Conservation (phyloP, 2,329 filamentous ascomycete genomes). For the Talaromyces sp. region DNA sequence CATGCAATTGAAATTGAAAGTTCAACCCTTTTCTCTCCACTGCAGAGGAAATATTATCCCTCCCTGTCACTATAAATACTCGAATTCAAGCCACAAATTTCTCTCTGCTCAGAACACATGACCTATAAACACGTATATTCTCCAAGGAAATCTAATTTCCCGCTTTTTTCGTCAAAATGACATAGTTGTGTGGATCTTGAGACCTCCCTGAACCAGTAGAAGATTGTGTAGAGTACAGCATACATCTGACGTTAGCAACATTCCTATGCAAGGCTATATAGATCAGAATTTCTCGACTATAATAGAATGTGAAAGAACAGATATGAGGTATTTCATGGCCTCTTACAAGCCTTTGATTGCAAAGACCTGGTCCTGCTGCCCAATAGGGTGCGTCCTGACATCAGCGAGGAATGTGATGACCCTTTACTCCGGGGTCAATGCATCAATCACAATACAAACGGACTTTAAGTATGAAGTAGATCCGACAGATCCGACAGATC, state of each 20-base stretch:
- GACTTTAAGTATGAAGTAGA: neutral
- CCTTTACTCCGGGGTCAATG: constrained; percentile 11
- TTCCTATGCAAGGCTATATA: constrained; percentile 7
- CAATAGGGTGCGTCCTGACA: constrained; percentile 4
- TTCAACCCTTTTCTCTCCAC: constrained; percentile 5
- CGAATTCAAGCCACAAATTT: constrained; percentile 16
- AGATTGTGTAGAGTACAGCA: neutral
- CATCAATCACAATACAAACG: neutral
- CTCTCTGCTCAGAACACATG: constrained; percentile 2
- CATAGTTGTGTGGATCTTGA: constrained; percentile 12
- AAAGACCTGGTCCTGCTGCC: neutral
- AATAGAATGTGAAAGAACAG: constrained; percentile 17
- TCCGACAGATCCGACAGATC: neutral
- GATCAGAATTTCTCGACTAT: constrained; percentile 5
- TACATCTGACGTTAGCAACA: constrained; percentile 14
- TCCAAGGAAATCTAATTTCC: neutral
- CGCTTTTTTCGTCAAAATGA: constrained; percentile 9
- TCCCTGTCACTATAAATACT: constrained; percentile 11
- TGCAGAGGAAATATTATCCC: neutral
- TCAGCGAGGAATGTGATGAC: constrained; percentile 10
- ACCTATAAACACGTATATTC: constrained; percentile 9
- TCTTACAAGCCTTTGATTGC: neutral
- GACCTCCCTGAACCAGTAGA: neutral
- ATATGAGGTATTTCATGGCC: neutral
- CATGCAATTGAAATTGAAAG: neutral